Conservation (phyloP, 2,329 filamentous ascomycete species). For the Pestalotiopsis sp. region DNA sequence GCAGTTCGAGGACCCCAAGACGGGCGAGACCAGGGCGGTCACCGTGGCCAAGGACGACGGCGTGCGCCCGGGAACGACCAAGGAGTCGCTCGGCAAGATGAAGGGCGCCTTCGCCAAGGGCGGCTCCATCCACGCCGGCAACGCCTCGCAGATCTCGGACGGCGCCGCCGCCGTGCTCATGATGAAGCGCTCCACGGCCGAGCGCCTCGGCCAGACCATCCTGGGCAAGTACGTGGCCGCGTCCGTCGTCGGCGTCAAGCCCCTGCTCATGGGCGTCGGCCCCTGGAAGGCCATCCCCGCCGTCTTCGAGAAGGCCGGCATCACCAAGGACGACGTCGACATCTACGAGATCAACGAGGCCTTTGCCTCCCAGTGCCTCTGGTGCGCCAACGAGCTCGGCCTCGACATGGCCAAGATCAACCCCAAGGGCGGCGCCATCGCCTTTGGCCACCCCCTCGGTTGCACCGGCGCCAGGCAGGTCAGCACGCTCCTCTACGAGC, state of each 20-base stretch:
- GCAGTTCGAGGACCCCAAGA: slow-evolving; percentile 89
- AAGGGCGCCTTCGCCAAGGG: slow-evolving; percentile 87
- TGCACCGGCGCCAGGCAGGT: slow-evolving; percentile 95
- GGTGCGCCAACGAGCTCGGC: slow-evolving; percentile 87
- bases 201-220: slow-evolving; percentile 84
- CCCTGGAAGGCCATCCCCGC: slow-evolving; percentile 96
- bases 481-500: slow-evolving; percentile 86
- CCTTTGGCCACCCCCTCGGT: slow-evolving; percentile 92
- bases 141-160: slow-evolving; percentile 93
- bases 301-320: slow-evolving; percentile 83
- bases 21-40: slow-evolving; percentile 80
- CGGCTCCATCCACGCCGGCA: slow-evolving; percentile 93
- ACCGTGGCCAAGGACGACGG: slow-evolving; percentile 87
- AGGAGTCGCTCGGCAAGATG: slow-evolving; percentile 89
- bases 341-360: slow-evolving; percentile 99
- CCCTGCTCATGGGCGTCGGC: slow-evolving; percentile 93
- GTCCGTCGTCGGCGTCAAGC: slow-evolving; percentile 84
- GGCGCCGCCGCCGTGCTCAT: slow-evolving; percentile 92
- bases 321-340: slow-evolving; percentile 88
- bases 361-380: slow-evolving; percentile 92
- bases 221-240: slow-evolving; percentile 90
- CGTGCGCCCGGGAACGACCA: slow-evolving; percentile 81
- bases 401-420: slow-evolving; percentile 88
- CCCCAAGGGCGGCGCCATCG: slow-evolving; percentile 95
- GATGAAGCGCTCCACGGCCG: slow-evolving; percentile 91